Conservation (phyloP, 1,284 basidiomycete species). For the Heterobasidion irregulare region DNA sequence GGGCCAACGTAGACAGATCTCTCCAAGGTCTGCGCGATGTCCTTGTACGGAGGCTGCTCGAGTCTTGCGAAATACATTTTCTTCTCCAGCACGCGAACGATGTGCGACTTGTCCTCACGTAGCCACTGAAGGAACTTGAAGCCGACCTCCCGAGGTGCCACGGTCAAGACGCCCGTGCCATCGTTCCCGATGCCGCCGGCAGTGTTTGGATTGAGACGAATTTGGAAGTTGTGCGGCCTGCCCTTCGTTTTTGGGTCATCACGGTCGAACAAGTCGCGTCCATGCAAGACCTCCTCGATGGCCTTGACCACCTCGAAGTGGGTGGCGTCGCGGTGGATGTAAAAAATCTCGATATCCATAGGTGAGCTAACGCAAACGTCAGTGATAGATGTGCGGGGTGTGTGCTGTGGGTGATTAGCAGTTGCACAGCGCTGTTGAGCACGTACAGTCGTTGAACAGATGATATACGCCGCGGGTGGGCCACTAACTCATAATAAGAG, state of each 20-base stretch:
- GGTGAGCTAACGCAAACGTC: background rate
- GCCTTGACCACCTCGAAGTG: slow-evolving; percentile 12
- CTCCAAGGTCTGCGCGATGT: slow-evolving; percentile 5
- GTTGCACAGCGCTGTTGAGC: too few species aligned
- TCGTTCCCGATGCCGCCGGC: slow-evolving; percentile 8
- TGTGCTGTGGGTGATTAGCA: too few species aligned
- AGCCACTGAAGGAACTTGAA: slow-evolving; percentile 8
- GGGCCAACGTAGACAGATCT: slow-evolving; percentile 11
- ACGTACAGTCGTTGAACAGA: too few species aligned
- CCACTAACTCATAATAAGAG: too few species aligned
- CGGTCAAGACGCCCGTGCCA: slow-evolving; percentile 9
- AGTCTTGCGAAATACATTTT: background rate
- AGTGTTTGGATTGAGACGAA: slow-evolving; percentile 8
- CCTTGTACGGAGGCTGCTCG: background rate
- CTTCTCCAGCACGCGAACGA: background rate
- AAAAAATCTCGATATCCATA: slow-evolving; percentile 12
- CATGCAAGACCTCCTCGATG: slow-evolving; percentile 11
- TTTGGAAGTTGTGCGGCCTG: slow-evolving; percentile 13
- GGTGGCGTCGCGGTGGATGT: slow-evolving; percentile 8
- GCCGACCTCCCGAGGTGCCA: slow-evolving; percentile 5
- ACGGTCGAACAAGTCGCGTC: slow-evolving; percentile 9
- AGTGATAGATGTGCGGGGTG: background rate
- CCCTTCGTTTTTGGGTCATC: slow-evolving; percentile 4
- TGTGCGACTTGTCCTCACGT: background rate
- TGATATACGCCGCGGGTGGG: too few species aligned